Evolutionary conservation across 1,284 basidiomycete species (phyloP).

Genomic region (Cutaneotrichosporon spelunceum): DNA sequence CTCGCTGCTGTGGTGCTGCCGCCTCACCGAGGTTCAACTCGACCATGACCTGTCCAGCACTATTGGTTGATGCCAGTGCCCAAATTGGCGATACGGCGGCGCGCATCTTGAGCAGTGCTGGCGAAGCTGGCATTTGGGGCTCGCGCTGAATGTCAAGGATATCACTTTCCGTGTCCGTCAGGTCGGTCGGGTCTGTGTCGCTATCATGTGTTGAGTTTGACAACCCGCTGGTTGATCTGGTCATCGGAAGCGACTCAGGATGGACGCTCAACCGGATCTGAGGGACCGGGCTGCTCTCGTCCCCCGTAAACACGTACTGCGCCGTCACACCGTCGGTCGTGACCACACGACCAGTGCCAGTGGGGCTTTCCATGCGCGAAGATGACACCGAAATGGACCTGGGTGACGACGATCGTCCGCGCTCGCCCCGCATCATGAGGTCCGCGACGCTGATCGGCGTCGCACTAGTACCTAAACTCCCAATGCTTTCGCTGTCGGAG

Average conservation of each 20-base stretch:
- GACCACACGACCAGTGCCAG: slow-evolving; percentile 1
- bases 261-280: slow-evolving; percentile 43
- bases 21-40: slow-evolving; percentile 40
- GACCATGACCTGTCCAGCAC: slow-evolving; percentile 26
- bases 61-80: slow-evolving; percentile 39
- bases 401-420: background rate
- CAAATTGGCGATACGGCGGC: slow-evolving; percentile 47
- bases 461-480: slow-evolving; percentile 7
- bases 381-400: background rate
- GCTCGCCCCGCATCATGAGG: slow-evolving; percentile 23
- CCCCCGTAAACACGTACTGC: slow-evolving; percentile 50
- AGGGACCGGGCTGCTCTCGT: slow-evolving; percentile 41
- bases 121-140: slow-evolving; percentile 35
- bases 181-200: slow-evolving; percentile 14
- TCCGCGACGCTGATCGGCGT: slow-evolving; percentile 37
- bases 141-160: background rate
- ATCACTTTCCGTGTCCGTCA: slow-evolving; percentile 31
- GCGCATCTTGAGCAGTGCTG: slow-evolving; percentile 32
- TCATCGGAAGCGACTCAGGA: background rate
- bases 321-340: slow-evolving; percentile 39
- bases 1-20: slow-evolving; percentile 5
- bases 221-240: slow-evolving; percentile 10
- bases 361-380: background rate
- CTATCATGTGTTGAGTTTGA: slow-evolving; percentile 18
- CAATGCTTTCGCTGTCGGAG: slow-evolving; percentile 8